Evolutionary conservation across 768 basidiomycete genomes (phyloP).

Genomic region (Termitomyces bulborhizus): DNA sequence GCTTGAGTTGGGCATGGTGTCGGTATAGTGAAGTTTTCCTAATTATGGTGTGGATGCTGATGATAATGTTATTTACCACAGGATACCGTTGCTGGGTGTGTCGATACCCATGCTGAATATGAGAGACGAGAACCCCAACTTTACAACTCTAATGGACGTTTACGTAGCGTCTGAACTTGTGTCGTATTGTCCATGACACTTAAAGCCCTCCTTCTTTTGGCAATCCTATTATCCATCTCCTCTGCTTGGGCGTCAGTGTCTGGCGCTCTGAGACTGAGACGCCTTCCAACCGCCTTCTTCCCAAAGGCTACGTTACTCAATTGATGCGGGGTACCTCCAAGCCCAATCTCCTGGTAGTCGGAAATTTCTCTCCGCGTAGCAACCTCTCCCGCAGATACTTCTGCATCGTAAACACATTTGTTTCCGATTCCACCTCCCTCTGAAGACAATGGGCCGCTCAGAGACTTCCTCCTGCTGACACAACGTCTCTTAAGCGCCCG

Average conservation of each 20-base stretch:
- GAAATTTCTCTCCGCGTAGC: background rate
- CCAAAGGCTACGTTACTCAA: background rate
- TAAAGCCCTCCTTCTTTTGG: conserved; percentile 12
- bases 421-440: conserved; percentile 17
- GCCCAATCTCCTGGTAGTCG: background rate
- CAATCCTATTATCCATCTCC: background rate
- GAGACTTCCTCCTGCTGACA: conserved; percentile 43
- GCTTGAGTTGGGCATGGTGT: background rate
- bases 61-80: background rate
- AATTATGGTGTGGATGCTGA: conserved; percentile 2
- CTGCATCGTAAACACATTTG: conserved; percentile 48
- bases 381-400: conserved; percentile 36
- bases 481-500: conserved; percentile 52
- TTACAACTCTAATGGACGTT: conserved; percentile 11
- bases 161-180: conserved; percentile 9
- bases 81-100: background rate
- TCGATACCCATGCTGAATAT: background rate
- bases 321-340: background rate
- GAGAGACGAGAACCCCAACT: background rate
- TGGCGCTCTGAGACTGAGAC: conserved; percentile 13
- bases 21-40: background rate
- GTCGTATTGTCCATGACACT: conserved; percentile 12
- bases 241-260: background rate
- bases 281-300: conserved; percentile 7
- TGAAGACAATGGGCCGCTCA: conserved; percentile 24